Evolutionary conservation across 176 grass and related monocot genomes (phyloP).

Genomic region (Thalia dealbata): DNA sequence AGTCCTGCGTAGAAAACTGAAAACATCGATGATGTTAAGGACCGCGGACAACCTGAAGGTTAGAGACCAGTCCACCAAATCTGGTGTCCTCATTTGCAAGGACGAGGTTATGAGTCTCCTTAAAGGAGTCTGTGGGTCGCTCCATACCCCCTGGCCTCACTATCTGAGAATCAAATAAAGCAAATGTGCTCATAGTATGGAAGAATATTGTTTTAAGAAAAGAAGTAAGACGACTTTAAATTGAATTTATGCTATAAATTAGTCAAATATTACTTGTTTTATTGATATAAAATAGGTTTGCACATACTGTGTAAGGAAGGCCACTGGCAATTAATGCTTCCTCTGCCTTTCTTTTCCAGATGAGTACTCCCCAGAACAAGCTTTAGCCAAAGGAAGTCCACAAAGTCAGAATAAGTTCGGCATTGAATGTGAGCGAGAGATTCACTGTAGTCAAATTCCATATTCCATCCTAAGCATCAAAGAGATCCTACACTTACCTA

Average conservation of each 20-base stretch:
- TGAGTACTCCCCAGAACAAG: conserved; percentile 84
- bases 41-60: conserved; percentile 46
- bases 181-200: not conserved
- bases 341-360: conserved; percentile 86
- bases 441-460: not conserved
- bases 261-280: conserved; percentile 1
- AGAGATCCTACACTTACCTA: not conserved
- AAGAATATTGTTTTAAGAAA: not conserved
- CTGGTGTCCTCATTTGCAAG: conserved; percentile 65
- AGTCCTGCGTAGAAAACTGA: not conserved
- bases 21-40: not conserved
- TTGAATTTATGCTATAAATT: not conserved
- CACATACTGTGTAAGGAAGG: conserved; percentile 68
- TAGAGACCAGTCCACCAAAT: conserved; percentile 77
- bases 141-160: conserved; percentile 92
- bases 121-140: conserved; percentile 77
- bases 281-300: not conserved
- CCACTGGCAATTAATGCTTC: conserved; percentile 68
- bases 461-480: not conserved
- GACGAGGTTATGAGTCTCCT: conserved; percentile 92
- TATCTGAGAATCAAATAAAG: conserved; percentile 35
- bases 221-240: not conserved
- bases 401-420: not conserved
- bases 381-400: conserved; percentile 17
- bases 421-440: not conserved